phyloP scores from a whole-genome alignment of 2,329 filamentous ascomycete genomes.

The Alternaria conjuncta region DNA sequence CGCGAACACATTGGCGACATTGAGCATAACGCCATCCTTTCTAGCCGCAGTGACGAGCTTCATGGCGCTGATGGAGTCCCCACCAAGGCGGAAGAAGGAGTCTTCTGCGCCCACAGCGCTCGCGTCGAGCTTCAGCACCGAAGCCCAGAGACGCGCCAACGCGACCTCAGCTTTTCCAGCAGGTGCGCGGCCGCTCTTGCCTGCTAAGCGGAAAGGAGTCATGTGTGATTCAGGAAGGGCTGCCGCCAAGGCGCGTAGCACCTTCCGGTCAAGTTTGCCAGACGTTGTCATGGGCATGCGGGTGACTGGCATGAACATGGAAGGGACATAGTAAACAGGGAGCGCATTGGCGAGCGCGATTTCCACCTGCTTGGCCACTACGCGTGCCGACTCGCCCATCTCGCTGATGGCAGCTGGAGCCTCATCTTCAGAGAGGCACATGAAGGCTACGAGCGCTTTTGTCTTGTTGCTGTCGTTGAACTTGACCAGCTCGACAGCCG shows the following conservation, averaged over 20 bases:
- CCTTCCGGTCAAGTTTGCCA: conserved; percentile 52
- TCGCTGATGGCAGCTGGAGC: conserved; percentile 25
- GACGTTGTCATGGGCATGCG: conserved; percentile 52
- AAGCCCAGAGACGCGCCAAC: conserved; percentile 47
- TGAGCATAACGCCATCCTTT: conserved; percentile 49
- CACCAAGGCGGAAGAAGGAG: conserved; percentile 56
- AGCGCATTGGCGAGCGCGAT: conserved; percentile 38
- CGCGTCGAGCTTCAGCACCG: conserved; percentile 46
- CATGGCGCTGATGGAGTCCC: conserved; percentile 58
- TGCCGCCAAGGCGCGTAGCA: conserved; percentile 46
- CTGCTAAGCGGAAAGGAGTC: conserved; percentile 33
- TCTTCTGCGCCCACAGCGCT: conserved; percentile 52
- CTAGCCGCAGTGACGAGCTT: conserved; percentile 51
- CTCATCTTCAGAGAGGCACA: conserved; percentile 38
- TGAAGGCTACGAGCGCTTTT: conserved; percentile 38
- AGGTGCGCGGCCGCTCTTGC: conserved; percentile 40
- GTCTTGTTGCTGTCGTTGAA: conserved; percentile 32
- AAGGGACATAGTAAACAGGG: conserved; percentile 54
- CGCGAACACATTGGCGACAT: conserved; percentile 54
- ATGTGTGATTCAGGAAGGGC: conserved; percentile 39
- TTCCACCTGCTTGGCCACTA: conserved; percentile 33
- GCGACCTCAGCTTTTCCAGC: conserved; percentile 27
- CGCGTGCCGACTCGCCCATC: conserved; percentile 27
- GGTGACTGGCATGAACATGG: conserved; percentile 52
- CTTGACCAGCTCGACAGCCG: conserved; percentile 52